A percentile compares a stretch with the other conserved stretches of the same genome.
phyloP scores from a whole-genome alignment of 148 eudicot species.

The Persicaria maculosa region DNA sequence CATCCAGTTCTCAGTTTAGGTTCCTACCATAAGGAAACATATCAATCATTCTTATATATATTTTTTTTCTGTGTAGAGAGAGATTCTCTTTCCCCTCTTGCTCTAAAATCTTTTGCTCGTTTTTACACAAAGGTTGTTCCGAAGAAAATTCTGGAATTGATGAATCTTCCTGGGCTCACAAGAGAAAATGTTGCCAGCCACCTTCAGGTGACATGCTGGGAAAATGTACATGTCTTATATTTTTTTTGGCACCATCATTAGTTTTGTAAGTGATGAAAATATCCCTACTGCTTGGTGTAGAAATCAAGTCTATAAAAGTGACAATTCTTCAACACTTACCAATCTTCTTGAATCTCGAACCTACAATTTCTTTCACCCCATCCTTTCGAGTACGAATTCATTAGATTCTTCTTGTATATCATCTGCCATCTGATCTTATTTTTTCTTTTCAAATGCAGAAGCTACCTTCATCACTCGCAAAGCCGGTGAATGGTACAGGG shows the following conservation, averaged over 20 bases:
- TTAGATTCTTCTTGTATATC: neutral
- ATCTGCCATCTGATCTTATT: neutral
- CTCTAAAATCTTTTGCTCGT: neutral
- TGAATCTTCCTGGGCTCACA: constrained; percentile 93
- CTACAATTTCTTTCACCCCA: too few relatives aligned
- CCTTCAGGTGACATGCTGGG: constrained; percentile 60
- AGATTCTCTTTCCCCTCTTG: neutral
- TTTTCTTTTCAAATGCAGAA: constrained; percentile 42
- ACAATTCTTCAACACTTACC: too few relatives aligned
- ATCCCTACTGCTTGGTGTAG: constrained; percentile 31
- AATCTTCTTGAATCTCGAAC: too few relatives aligned
- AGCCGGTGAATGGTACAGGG: constrained; percentile 64
- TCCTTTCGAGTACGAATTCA: too few relatives aligned
- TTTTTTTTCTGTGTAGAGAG: too few relatives aligned
- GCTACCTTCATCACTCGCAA: constrained; percentile 83
- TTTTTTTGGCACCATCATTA: neutral
- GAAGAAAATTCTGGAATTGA: constrained; percentile 87
- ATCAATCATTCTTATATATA: too few relatives aligned
- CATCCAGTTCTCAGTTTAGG: too few relatives aligned
- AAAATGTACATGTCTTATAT: neutral
- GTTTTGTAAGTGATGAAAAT: constrained; percentile 7
- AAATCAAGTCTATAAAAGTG: too few relatives aligned
- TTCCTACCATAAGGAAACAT: too few relatives aligned
- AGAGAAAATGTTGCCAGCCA: constrained; percentile 98
- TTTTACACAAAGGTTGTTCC: constrained; percentile 87